Percentiles rank a stretch among this genome's conserved stretches.
Evolutionary conservation across 192 early-diverging fungal species (phyloP).

Genomic region (Lobosporangium transversale): DNA sequence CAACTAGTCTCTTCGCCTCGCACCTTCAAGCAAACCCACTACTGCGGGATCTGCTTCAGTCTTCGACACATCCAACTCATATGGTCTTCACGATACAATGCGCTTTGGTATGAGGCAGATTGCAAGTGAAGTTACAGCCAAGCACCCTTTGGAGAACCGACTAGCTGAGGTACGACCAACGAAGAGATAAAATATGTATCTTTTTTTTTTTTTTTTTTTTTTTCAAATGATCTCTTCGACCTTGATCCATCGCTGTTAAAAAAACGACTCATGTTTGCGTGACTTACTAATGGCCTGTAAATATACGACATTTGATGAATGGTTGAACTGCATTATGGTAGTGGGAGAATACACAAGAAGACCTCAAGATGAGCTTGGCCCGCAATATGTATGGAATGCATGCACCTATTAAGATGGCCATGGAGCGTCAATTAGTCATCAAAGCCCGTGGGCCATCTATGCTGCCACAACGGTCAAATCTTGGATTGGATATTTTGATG

Average conservation of each 20-base stretch:
- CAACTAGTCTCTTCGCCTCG: slow-evolving; percentile 51
- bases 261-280: too few species aligned
- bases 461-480: slow-evolving; percentile 67
- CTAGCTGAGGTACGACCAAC: slow-evolving; percentile 64
- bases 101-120: slow-evolving; percentile 77
- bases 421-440: slow-evolving; percentile 83
- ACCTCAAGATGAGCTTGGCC: slow-evolving; percentile 83
- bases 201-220: slow-evolving; percentile 1
- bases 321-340: too few species aligned
- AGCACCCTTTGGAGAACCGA: slow-evolving; percentile 85
- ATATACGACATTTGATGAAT: too few species aligned
- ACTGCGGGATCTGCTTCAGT: slow-evolving; percentile 42
- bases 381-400: slow-evolving; percentile 87
- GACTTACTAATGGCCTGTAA: too few species aligned
- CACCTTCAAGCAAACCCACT: slow-evolving; percentile 38
- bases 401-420: slow-evolving; percentile 91
- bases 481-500: slow-evolving; percentile 82
- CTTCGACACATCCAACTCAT: slow-evolving; percentile 62
- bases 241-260: too few species aligned
- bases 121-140: slow-evolving; percentile 65
- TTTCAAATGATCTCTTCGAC: not conserved
- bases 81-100: slow-evolving; percentile 86
- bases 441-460: slow-evolving; percentile 62
- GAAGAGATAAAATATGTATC: not conserved
- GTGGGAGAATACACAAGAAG: slow-evolving; percentile 88